Base-by-base conservation (phyloP, 208 protist species). In the Trypanosoma grayi region DNA sequence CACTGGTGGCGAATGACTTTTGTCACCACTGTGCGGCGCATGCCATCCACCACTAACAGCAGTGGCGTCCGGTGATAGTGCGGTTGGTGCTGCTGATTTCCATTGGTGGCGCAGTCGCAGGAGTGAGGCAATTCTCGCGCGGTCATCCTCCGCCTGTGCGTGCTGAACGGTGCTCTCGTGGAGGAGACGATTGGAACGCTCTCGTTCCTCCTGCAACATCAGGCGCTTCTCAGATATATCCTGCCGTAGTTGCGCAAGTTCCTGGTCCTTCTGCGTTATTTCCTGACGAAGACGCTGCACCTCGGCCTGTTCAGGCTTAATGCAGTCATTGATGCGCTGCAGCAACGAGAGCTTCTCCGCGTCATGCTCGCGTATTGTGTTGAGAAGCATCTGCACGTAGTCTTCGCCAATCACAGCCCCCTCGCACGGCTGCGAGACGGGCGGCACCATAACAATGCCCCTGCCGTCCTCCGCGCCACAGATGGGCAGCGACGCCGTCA, bases 191-290 rank as follows among this genome's bases (percentile, higher is more conserved):
- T 58, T 75, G 5, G 66, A 56, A 40, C 75, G 61, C 73, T 90
- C 86, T 4, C 74, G 77, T 51, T 85, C 77, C 58, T 90, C 80
- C 60, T 87, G 83, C n/a, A 90, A 63, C 57, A 79, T 66, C 33
- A 86, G 54, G 1, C 68, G 66, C 11, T 58, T 60, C 30, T 78
- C 66, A 4, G 79, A 60, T 5, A 77, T 43, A 25, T 79, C 72
- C 59, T 83, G 65, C 8, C 62, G 73, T 10, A 82, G 72, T 16
- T 52, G 20, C 10, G 8, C 50, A 20, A 71, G 27, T 39, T 59
- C 37, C 24, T 50, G 9, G 16, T 60, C 41, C 18, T 41, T 47
- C 22, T 60, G 27, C 14, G 7, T 30, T 8, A 60, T 11, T 22
- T 60, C 57, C 20, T 30, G 37, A 6, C 57, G 65, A 27, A 71